Conservation (phyloP, 2,329 filamentous ascomycete genomes). For the Furcasterigmium sp. region DNA sequence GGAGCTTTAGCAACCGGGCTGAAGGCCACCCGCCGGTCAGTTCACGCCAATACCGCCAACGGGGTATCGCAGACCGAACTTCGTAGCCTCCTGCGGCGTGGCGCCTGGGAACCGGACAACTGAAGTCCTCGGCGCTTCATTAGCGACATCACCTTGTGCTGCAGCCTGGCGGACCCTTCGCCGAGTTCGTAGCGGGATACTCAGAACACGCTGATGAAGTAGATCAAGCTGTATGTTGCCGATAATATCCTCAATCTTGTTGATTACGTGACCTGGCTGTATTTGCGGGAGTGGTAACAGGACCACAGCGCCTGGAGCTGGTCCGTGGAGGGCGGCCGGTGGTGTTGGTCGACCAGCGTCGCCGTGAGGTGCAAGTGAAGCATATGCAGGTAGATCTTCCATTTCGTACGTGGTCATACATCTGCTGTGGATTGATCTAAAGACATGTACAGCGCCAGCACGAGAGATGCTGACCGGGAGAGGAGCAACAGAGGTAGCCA, state of each 20-base stretch:
- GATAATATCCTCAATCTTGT: conserved; percentile 51
- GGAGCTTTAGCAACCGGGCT: conserved; percentile 54
- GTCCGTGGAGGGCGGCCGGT: conserved; percentile 2
- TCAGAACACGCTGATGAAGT: conserved; percentile 34
- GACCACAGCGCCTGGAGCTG: conserved; percentile 2
- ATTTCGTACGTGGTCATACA: too few relatives aligned
- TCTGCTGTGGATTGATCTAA: too few relatives aligned
- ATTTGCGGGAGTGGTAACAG: conserved; percentile 1
- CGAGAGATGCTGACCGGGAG: too few relatives aligned
- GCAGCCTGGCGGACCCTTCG: conserved; percentile 9
- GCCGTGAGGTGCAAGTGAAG: too few relatives aligned
- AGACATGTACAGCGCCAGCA: too few relatives aligned
- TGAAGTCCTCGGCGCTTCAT: neutral
- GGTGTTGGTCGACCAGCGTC: too few relatives aligned
- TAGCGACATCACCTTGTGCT: neutral
- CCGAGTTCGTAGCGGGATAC: conserved; percentile 39
- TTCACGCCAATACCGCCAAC: neutral
- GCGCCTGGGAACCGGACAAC: conserved; percentile 41
- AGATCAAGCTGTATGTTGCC: conserved; percentile 45
- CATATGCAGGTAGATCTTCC: too few relatives aligned
- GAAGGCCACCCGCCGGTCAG: neutral
- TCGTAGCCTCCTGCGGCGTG: conserved; percentile 39
- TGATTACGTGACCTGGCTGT: conserved; percentile 27
- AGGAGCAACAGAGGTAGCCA: too few relatives aligned
- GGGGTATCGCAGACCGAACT: conserved; percentile 38